A percentile compares a stretch with the other conserved stretches of the same genome.
Evolutionary conservation across 1,284 basidiomycete species (phyloP).

Genomic region (Boletellus deceptivus): DNA sequence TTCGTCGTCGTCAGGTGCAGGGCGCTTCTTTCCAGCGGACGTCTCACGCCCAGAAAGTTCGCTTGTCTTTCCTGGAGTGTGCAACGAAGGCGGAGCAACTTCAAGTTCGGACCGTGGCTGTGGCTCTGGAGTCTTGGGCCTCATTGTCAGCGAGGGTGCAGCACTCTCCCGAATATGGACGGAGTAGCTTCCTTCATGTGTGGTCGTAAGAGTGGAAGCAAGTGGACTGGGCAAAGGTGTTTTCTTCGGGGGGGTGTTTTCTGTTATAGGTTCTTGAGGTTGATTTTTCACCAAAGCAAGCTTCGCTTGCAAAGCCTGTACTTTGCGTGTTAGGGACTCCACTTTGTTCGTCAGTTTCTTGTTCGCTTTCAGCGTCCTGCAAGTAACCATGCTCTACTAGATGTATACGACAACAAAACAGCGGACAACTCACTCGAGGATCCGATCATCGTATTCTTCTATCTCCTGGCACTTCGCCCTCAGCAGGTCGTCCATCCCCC

Average conservation of each 20-base stretch:
- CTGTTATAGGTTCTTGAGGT: constrained; percentile 12
- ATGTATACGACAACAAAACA: not conserved
- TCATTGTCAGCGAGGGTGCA: constrained; percentile 41
- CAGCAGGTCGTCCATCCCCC: constrained; percentile 70
- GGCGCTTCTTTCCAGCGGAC: constrained; percentile 60
- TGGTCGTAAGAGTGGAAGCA: not conserved
- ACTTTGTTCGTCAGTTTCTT: constrained; percentile 69
- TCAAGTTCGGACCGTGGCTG: not conserved
- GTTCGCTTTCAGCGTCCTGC: constrained; percentile 72
- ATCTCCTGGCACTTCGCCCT: constrained; percentile 71
- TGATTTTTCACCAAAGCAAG: constrained; percentile 51
- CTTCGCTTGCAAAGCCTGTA: constrained; percentile 67
- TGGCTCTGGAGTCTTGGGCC: constrained; percentile 53
- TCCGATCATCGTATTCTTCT: constrained; percentile 76
- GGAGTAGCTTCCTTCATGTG: constrained; percentile 6
- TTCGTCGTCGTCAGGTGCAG: constrained; percentile 72
- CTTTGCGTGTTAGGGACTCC: constrained; percentile 66
- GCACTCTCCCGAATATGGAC: constrained; percentile 39
- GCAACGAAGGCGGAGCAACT: constrained; percentile 3
- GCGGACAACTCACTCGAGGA: constrained; percentile 62
- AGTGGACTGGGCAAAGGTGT: constrained; percentile 4
- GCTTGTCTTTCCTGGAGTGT: constrained; percentile 33
- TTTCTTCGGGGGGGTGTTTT: constrained; percentile 11
- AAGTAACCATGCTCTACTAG: not conserved
- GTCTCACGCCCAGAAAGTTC: constrained; percentile 40